Evolutionary conservation across 371 early-diverging fungal species (phyloP).

Genomic region (Apophysomyces variabilis): DNA sequence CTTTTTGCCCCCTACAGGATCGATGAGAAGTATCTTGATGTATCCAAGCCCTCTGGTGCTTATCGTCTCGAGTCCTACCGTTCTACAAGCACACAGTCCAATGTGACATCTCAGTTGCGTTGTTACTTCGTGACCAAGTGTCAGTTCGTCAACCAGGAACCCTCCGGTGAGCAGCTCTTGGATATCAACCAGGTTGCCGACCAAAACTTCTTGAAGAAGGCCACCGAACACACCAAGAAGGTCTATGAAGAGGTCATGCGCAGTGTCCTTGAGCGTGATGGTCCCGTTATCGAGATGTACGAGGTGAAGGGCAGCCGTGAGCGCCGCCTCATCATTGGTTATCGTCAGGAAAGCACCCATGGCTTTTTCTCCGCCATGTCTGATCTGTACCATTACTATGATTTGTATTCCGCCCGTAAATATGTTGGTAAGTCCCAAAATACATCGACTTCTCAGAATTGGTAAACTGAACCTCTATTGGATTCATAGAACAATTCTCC

Average conservation of each 20-base stretch:
- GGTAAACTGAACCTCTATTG: not conserved
- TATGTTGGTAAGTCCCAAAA: slow-evolving; percentile 76
- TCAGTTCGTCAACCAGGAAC: slow-evolving; percentile 85
- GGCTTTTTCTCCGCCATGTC: slow-evolving; percentile 95
- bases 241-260: slow-evolving; percentile 88
- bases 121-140: slow-evolving; percentile 95
- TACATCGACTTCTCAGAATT: not conserved
- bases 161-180: slow-evolving; percentile 75
- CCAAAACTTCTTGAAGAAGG: slow-evolving; percentile 92
- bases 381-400: slow-evolving; percentile 98
- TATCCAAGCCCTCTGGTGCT: slow-evolving; percentile 66
- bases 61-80: slow-evolving; percentile 97
- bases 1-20: slow-evolving; percentile 59
- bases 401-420: slow-evolving; percentile 93
- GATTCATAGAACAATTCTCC: slow-evolving; percentile 89
- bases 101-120: slow-evolving; percentile 86
- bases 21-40: slow-evolving; percentile 90
- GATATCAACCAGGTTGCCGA: slow-evolving; percentile 92
- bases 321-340: slow-evolving; percentile 92
- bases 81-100: slow-evolving; percentile 87
- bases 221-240: slow-evolving; percentile 89
- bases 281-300: slow-evolving; percentile 95
- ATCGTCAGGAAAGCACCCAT: slow-evolving; percentile 88
- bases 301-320: slow-evolving; percentile 86
- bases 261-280: slow-evolving; percentile 84